Percentiles rank a stretch among this genome's conserved stretches.
These are phyloP conservation scores for Silene noctiflora DNA, from an alignment of 179 eudicot genomes.

Conservation along the genomic window DNA sequence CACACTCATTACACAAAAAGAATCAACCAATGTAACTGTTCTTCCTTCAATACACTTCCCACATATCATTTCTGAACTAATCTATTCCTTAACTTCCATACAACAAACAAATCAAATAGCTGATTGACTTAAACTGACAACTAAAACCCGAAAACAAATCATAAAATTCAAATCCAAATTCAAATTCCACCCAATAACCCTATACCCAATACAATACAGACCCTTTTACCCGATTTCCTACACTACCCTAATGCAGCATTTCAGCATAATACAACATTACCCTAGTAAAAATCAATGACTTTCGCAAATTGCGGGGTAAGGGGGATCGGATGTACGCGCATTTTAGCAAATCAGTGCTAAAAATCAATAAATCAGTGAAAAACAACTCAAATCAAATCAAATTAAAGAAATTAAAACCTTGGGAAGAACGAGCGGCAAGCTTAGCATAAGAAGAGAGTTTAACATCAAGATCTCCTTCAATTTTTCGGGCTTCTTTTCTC, in stretches of 20 bases:
- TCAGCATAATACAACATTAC: neutral
- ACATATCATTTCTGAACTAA: neutral
- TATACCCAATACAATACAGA: conserved; percentile 16
- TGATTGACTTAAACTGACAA: too few species aligned
- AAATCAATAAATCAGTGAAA: neutral
- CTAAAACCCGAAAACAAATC: neutral
- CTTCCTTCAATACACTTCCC: neutral
- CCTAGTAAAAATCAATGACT: too few species aligned
- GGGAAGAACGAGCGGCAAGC: conserved; percentile 69
- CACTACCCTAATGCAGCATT: neutral
- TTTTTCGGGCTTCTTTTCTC: conserved; percentile 82
- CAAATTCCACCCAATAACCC: neutral
- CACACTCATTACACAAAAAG: neutral
- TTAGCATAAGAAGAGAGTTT: conserved; percentile 87
- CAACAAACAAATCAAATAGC: neutral
- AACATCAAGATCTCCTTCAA: conserved; percentile 93
- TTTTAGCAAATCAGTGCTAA: too few species aligned
- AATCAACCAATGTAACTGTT: neutral
- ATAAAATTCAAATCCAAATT: conserved; percentile 4
- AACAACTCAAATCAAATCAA: too few species aligned
- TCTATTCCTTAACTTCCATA: neutral
- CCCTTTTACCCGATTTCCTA: conserved; percentile 11
- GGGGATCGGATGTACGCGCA: neutral
- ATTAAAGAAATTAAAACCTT: conserved; percentile 20
- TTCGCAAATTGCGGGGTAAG: neutral